Evolutionary conservation across 2,329 filamentous ascomycete species (phyloP), one percentile per base, ranked within the genome.

Genomic region (Venturia effusa): DNA sequence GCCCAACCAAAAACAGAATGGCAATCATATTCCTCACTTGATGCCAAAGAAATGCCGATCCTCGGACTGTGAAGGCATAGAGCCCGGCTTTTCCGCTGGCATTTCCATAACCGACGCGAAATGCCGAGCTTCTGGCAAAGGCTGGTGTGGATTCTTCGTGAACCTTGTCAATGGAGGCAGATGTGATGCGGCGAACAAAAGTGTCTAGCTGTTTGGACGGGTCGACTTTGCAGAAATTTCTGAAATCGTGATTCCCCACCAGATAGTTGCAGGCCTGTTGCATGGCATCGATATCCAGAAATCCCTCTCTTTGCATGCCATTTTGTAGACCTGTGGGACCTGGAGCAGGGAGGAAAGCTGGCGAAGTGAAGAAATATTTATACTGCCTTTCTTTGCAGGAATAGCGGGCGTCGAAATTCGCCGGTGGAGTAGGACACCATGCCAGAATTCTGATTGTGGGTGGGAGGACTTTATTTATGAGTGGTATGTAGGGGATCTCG

Each of bases 291-390:
- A 97, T 89, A 76, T 97, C 88, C 7, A 99, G 83, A 85, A 88
- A 94, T 40, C 92, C 92, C 67, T 87, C 83, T 48, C 34, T 71
- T 69, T 60, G 64, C 40, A 61, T 55, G 68, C 73, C 69, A 61
- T 71, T 67, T 68, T 71, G 72, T 57, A 83, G 74, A 5, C 83
- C 83, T 43, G 82, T 66, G 24, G 80, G 71, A 1, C 80, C 77
- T 0, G 88, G 85, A 4, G 84, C 80, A 0, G 91, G 91, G 2
- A 85, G 79, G 71, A 91, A 96, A 1, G 89, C 90, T 0, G 94
- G 94, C 73, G 97, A 91, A 0, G 94, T 97, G 79, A 99, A 99
- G 80, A 96, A 97, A 77, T 99, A 99, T 65, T 90, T 87, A 78
- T 99, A 99, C 68, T 89, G 88, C 27, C 94, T 84, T 76, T 97